Evolutionary conservation across 495 filamentous ascomycete genomes (phyloP), one percentile per base, ranked within the genome.

Genomic region (Xylaria curta): DNA sequence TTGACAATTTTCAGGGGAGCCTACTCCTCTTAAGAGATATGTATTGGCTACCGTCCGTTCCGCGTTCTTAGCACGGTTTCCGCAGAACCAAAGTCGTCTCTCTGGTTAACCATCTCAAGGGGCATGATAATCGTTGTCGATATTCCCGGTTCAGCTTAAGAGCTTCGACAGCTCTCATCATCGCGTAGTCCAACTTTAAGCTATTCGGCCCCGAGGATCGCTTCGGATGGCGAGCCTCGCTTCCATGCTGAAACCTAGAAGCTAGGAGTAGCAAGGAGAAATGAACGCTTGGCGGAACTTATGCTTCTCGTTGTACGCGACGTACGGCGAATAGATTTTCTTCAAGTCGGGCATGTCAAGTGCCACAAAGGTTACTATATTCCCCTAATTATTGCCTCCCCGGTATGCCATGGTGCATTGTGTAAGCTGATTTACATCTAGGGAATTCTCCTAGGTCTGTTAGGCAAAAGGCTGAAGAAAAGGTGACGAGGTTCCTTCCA

Each of bases 31-130:
- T 73, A 89, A 90, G 88, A 91, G 91, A 75, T 90, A 94, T 19
- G 92, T 91, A 6, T 91, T 91, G 0, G 91, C 91, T 10, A 89
- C 89, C 2, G 91, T 94, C 89, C 2, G 90, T 94, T 2, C 92
- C 91, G 54, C 92, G 81, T 40, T 90, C 91, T 42, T 91, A 15
- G 91, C 92, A 81, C 94, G 91, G 78, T 95, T 91, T 4, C 92
- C 93, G 12, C 91, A 92, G 75, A 94, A 89, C 92, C 91, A 94
- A 13, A 93, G 68, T 0, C 88, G 88, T 79, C 93, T 91, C 76
- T 95, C 94, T 78, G 92, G 92, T 78, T 93, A 95, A 66, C 95
- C 86, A 78, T 91, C 19, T 69, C 96, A 82, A 42, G 93, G 94
- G 1, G 92, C 92, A 59, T 95, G 83, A 28, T 96, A 85, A 79